Evolutionary conservation across 2,329 filamentous ascomycete species (phyloP), one percentile per base, ranked within the genome.

Genomic region (Fusarium miscanthi): DNA sequence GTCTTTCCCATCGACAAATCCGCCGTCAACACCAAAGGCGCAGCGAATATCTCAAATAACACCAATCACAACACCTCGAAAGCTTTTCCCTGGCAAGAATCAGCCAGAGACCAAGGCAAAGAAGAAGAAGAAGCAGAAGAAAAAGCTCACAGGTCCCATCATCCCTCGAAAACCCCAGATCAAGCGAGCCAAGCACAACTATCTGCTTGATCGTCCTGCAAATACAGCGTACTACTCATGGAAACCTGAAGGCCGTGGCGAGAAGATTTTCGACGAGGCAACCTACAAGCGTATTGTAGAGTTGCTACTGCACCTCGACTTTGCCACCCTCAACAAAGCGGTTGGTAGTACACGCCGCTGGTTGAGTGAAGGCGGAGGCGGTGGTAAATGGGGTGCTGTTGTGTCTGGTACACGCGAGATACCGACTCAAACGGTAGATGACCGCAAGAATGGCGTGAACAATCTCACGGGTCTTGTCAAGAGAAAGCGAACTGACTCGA

Each of bases 241-340:
- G 92, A 89, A 89, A 0, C 75, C 82, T 0, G 82, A 86, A 27
- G 90, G 90, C 6, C 85, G 92, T 19, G 92, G 92, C 2, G 85
- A 89, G 53, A 85, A 89, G 23, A 84, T 93, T 16, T 86, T 94
- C 6, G 86, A 88, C 17, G 89, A 92, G 27, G 83, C 85, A 31
- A 86, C 87, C 53, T 94, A 94, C 81, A 90, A 90, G 70, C 88
- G 92, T 16, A 88, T 90, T 13, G 85, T 89, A 25, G 92, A 94
- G 73, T 82, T 94, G 14, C 84, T 96, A 0, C 85, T 95, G 9
- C 89, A 92, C 64, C 87, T 94, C 0, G 92, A 94, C 79, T 96
- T 96, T 80, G 86, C 89, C 2, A 91, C 87, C 13, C 80, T 90
- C 7, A 87, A 88, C 16, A 87, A 91, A 52, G 90, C 92, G 1